phyloP scores from a whole-genome alignment of 306 rosid genomes.

The Erythrophleum fordii region DNA sequence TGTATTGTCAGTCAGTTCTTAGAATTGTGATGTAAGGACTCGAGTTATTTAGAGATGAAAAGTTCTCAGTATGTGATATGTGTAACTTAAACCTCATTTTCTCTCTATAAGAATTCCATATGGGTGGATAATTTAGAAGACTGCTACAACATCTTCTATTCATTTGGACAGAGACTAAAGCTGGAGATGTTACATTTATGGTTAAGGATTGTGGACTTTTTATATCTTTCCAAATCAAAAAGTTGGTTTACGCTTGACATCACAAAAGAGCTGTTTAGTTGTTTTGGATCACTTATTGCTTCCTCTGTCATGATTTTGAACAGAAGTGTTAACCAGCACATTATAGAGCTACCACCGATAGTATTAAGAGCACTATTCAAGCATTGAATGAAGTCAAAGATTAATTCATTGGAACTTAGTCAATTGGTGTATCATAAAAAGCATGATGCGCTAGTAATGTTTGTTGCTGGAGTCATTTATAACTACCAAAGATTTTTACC shows the following conservation, averaged over 20 bases:
- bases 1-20: slow-evolving; percentile 34
- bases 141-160: slow-evolving; percentile 47
- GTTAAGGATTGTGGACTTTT: slow-evolving; percentile 50
- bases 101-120: slow-evolving; percentile 41
- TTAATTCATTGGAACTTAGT: slow-evolving; percentile 34
- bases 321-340: slow-evolving; percentile 43
- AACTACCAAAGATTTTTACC: slow-evolving; percentile 15
- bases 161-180: slow-evolving; percentile 46
- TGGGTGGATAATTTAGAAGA: slow-evolving; percentile 56
- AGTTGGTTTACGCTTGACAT: slow-evolving; percentile 48
- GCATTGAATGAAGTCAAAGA: slow-evolving; percentile 46
- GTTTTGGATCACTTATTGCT: slow-evolving; percentile 40
- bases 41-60: slow-evolving; percentile 48
- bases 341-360: slow-evolving; percentile 38
- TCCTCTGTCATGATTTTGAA: slow-evolving; percentile 38
- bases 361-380: slow-evolving; percentile 36
- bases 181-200: slow-evolving; percentile 48
- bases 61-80: slow-evolving; percentile 50
- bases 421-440: slow-evolving; percentile 29
- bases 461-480: slow-evolving; percentile 33
- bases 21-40: slow-evolving; percentile 54
- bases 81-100: slow-evolving; percentile 41
- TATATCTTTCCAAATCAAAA: slow-evolving; percentile 45
- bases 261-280: slow-evolving; percentile 40
- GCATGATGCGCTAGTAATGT: slow-evolving; percentile 36